Percentiles rank a stretch among this genome's conserved stretches.
phyloP scores from a whole-genome alignment of 768 basidiomycete genomes.

The Termitomyces sp. region DNA sequence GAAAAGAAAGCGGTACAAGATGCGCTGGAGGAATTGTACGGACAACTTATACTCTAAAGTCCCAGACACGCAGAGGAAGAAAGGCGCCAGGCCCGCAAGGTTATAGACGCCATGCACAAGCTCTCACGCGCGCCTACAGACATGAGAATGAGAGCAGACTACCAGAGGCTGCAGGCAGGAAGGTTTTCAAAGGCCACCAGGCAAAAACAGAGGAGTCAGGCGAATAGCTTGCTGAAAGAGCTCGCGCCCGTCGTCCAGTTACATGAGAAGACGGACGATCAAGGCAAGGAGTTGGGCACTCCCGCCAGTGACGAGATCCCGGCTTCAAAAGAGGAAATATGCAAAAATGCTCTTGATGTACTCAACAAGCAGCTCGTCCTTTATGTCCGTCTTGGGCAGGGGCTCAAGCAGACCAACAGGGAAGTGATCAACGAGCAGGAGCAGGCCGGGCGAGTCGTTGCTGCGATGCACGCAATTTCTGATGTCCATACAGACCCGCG shows the following conservation, averaged over 20 bases:
- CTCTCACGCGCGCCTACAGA: not conserved
- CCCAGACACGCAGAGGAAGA: not conserved
- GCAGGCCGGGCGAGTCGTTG: not conserved
- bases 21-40: not conserved
- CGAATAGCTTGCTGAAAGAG: not conserved
- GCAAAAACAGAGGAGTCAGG: not conserved
- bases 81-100: not conserved
- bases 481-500: not conserved
- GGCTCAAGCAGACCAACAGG: not conserved
- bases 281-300: not conserved
- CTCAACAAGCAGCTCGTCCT: not conserved
- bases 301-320: no score
- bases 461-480: not conserved
- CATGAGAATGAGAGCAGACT: not conserved
- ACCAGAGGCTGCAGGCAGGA: not conserved
- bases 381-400: not conserved
- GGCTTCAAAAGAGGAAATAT: not conserved
- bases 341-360: not conserved
- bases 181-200: not conserved
- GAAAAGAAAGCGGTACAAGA: not conserved
- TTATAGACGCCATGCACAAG: not conserved
- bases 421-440: not conserved
- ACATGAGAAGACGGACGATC: not conserved
- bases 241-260: not conserved
- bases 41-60: not conserved